Evolutionary conservation across 2,329 filamentous ascomycete species (phyloP).

Genomic region (Diaporthe nobilis): DNA sequence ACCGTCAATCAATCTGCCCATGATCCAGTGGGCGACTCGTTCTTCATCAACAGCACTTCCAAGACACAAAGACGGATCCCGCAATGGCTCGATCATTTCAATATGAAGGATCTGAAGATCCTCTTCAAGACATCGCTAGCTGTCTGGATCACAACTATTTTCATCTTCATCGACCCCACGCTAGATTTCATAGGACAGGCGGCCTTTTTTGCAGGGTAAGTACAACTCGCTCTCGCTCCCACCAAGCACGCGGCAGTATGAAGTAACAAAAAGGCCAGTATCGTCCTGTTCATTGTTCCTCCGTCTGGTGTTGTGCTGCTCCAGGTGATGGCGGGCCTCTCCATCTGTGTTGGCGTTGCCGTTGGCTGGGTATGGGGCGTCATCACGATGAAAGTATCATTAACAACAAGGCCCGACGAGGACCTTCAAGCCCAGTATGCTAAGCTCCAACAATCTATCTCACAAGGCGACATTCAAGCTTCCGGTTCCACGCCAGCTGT

Average conservation of each 20-base stretch:
- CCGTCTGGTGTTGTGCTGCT: slow-evolving; percentile 21
- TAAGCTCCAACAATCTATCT: slow-evolving; percentile 13
- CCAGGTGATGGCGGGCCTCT: slow-evolving; percentile 18
- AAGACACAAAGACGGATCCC: neutral
- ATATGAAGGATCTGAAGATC: slow-evolving; percentile 2
- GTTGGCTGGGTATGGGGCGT: slow-evolving; percentile 28
- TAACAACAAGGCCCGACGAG: slow-evolving; percentile 13
- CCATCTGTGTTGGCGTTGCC: slow-evolving; percentile 13
- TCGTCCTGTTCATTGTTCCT: slow-evolving; percentile 44
- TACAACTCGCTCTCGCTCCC: neutral
- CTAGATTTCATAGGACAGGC: neutral
- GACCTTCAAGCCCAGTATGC: neutral
- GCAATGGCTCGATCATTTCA: slow-evolving; percentile 3
- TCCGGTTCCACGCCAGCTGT: slow-evolving; percentile 3
- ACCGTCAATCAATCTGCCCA: neutral
- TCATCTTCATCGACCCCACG: neutral
- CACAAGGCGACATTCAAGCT: neutral
- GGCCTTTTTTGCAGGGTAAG: neutral
- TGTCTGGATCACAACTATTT: neutral
- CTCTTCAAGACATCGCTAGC: slow-evolving; percentile 1
- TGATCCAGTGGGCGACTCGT: neutral
- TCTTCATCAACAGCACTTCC: neutral
- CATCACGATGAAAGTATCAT: slow-evolving; percentile 23
- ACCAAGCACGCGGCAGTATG: neutral
- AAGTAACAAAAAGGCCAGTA: neutral